Evolutionary conservation across 1,284 basidiomycete genomes (phyloP), one percentile per base, ranked within the genome.

Genomic region (Fomitopsis schrenkii): DNA sequence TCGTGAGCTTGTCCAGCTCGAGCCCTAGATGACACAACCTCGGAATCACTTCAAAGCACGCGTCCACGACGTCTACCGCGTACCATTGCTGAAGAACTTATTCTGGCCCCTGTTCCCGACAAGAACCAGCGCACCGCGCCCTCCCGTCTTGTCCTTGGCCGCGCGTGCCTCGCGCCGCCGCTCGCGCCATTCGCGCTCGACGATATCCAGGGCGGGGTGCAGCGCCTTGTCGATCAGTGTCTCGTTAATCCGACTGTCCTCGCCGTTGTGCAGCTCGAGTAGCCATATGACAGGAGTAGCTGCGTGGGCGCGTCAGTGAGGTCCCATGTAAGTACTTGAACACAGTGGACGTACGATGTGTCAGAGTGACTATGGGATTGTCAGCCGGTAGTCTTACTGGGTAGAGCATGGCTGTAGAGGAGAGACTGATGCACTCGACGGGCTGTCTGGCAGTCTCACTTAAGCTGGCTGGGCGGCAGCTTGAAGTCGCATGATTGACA

Each of bases 21-120:
- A 95, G 81, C 1, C 91, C 90, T 88, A 70, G 28, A 36, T 52
- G 45, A 60, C 59, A 28, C 36, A 33, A 33, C 30, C 30, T 33
- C 30, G 8, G 62, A 55, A 59, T 55, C 36, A 22, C 33, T 52
- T 33, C 22, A 48, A 63, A 15, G 17, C 69, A 38, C 59, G 54
- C 60, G 67, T 65, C 3, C n/a, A 22, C 33, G 28, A 26, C 33
- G 12, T 10, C 10, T 7, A 3, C 12, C 26, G 59, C 66, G 17
- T 58, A 86, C 93, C 94, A 71, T 95, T 95, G 74, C 88, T 91
- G 75, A 95, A 96, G 81, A 95, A 96, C 75, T 94, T 95, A 70
- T 93, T 84, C 70, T 91, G 87, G 60, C 81, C 81, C 62, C 81
- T 80, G 58, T 83, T 84, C 7, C 91, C 91, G 3, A 92, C 86